Evolutionary conservation across 2,329 filamentous ascomycete genomes (phyloP).

Genomic region (Myrmaecium sp.): DNA sequence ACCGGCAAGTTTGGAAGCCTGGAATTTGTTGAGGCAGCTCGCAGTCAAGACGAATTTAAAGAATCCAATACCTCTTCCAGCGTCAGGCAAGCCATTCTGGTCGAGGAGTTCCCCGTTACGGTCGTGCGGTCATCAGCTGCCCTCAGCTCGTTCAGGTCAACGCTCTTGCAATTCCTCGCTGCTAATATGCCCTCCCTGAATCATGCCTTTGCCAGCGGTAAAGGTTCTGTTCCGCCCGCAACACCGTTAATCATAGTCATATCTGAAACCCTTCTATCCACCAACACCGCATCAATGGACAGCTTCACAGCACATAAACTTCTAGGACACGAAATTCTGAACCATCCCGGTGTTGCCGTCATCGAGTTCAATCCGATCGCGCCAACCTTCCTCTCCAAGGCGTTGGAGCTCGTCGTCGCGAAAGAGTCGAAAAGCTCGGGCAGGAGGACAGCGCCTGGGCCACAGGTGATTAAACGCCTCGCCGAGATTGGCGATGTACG

Average conservation of each 20-base stretch:
- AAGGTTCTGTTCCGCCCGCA: constrained; percentile 9
- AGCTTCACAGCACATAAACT: constrained; percentile 86
- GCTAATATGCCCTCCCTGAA: constrained; percentile 42
- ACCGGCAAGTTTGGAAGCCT: constrained; percentile 67
- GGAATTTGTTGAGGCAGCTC: constrained; percentile 23
- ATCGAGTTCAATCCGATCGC: constrained; percentile 93
- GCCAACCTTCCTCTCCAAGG: constrained; percentile 68
- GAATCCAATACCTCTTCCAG: not conserved
- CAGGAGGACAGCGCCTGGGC: constrained; percentile 57
- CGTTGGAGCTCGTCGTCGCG: constrained; percentile 61
- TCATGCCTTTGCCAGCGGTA: constrained; percentile 20
- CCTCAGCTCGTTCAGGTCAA: constrained; percentile 44
- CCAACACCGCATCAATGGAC: constrained; percentile 68
- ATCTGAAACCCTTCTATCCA: constrained; percentile 77
- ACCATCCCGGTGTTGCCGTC: constrained; percentile 59
- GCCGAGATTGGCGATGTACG: constrained; percentile 83
- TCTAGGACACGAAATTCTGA: constrained; percentile 69
- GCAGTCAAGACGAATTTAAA: not conserved
- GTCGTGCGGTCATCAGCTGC: constrained; percentile 26
- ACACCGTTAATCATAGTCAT: constrained; percentile 71
- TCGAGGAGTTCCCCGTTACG: constrained; percentile 35
- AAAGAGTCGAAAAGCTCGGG: constrained; percentile 74
- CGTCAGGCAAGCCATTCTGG: constrained; percentile 24
- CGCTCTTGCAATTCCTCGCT: constrained; percentile 59
- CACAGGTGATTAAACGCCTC: constrained; percentile 58